Conservation (phyloP, 1,139 yeast species). For the Scheffersomyces segobiensis region DNA sequence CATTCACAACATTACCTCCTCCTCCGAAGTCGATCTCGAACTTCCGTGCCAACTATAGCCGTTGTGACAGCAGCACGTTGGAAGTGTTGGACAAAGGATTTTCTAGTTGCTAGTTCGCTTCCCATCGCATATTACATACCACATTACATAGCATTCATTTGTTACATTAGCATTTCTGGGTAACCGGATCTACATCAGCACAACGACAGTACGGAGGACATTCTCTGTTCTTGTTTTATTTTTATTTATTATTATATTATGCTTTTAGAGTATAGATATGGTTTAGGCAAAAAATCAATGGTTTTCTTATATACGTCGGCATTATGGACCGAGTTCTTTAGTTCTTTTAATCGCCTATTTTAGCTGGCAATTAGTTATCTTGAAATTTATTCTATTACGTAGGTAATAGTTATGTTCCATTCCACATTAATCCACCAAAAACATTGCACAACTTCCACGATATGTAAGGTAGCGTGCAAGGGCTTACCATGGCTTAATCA, state of each 20-base stretch:
- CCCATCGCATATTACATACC: neutral
- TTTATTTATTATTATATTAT: too few species aligned
- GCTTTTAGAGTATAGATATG: neutral
- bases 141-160: neutral
- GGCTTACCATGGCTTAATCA: neutral
- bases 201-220: neutral
- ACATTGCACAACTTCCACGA: neutral
- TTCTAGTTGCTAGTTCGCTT: conserved; percentile 1
- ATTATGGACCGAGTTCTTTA: neutral
- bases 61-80: conserved; percentile 5
- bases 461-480: neutral
- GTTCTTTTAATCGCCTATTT: neutral
- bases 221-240: neutral
- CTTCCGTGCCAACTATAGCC: conserved; percentile 3
- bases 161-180: neutral
- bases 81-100: conserved; percentile 6
- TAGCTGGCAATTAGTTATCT: neutral
- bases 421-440: neutral
- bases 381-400: too few species aligned
- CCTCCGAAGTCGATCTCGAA: conserved; percentile 4
- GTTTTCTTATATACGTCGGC: neutral
- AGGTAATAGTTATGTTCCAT: neutral
- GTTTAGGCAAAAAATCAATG: neutral
- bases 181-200: neutral
- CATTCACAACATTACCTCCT: conserved; percentile 3